Conservation (phyloP, 805 yeast genomes). For the Cyberlindnera lachancei region DNA sequence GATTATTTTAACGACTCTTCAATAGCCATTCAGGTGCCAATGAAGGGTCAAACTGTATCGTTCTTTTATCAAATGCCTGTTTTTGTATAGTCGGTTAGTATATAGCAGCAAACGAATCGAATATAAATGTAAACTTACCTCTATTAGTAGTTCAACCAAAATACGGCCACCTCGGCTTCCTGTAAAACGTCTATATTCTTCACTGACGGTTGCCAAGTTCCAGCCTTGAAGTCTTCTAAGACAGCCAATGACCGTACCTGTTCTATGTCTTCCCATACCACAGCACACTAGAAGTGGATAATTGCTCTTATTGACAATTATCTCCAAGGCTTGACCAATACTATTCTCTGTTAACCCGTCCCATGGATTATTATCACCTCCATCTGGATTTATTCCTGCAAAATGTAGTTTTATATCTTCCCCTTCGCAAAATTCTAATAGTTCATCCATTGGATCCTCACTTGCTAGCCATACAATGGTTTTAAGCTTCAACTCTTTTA, state of each 20-base stretch:
- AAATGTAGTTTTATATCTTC: constrained; percentile 72
- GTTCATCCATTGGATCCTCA: constrained; percentile 89
- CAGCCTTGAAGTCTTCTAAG: constrained; percentile 90
- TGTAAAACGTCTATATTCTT: constrained; percentile 89
- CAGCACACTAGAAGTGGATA: constrained; percentile 90
- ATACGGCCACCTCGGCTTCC: constrained; percentile 91
- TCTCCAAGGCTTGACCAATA: constrained; percentile 68
- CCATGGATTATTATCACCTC: constrained; percentile 84
- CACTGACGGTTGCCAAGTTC: constrained; percentile 89
- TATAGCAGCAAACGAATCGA: no score
- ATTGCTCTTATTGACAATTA: constrained; percentile 62
- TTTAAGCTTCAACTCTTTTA: constrained; percentile 62
- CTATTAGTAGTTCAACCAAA: constrained; percentile 83
- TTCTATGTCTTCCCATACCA: constrained; percentile 97
- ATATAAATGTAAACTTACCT: constrained; percentile 3
- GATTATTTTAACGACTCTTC: constrained; percentile 5
- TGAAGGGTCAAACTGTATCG: constrained; percentile 34
- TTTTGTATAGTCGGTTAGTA: no score
- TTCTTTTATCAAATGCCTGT: constrained; percentile 46
- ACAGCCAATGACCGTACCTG: constrained; percentile 96
- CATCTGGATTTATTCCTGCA: constrained; percentile 74
- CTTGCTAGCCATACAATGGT: constrained; percentile 92
- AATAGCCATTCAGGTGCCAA: constrained; percentile 42
- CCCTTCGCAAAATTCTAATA: constrained; percentile 72
- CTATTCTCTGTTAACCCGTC: constrained; percentile 84